Evolutionary conservation across 495 filamentous ascomycete genomes (phyloP).

Genomic region (Neurospora pannonica): DNA sequence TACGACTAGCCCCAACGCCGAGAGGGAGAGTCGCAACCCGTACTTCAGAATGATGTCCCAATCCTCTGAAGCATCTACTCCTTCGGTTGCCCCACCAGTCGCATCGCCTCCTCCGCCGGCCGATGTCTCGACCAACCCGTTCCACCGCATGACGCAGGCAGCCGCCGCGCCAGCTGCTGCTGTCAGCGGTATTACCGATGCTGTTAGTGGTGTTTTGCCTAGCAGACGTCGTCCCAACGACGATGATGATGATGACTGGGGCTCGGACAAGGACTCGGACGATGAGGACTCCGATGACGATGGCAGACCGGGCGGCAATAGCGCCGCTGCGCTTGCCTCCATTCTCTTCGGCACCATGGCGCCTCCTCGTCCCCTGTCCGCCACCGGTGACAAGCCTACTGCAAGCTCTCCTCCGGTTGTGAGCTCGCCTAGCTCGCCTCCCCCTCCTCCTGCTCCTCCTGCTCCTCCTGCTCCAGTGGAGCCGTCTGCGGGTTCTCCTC

Average conservation of each 20-base stretch:
- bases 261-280: slow-evolving; percentile 65
- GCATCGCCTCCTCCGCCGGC: slow-evolving; percentile 31
- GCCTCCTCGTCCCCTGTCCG: slow-evolving; percentile 79
- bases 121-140: slow-evolving; percentile 81
- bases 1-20: slow-evolving; percentile 38
- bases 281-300: slow-evolving; percentile 61
- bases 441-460: slow-evolving; percentile 25
- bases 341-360: slow-evolving; percentile 97
- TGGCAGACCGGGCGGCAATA: slow-evolving; percentile 64
- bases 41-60: slow-evolving; percentile 45
- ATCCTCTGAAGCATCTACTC: slow-evolving; percentile 35
- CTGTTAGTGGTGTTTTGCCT: slow-evolving; percentile 15
- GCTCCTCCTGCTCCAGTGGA: slow-evolving; percentile 15
- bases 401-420: slow-evolving; percentile 33
- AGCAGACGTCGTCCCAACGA: slow-evolving; percentile 26
- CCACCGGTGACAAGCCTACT: slow-evolving; percentile 61
- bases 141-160: slow-evolving; percentile 73
- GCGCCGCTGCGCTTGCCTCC: slow-evolving; percentile 82
- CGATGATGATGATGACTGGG: slow-evolving; percentile 74
- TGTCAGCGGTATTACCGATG: background rate
- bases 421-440: slow-evolving; percentile 26
- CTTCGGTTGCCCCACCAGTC: slow-evolving; percentile 34
- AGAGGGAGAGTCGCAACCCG: slow-evolving; percentile 41
- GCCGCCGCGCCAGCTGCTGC: slow-evolving; percentile 27
- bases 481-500: slow-evolving; percentile 11